Conservation (phyloP, 148 eudicot genomes). For the Chenopodium album region DNA sequence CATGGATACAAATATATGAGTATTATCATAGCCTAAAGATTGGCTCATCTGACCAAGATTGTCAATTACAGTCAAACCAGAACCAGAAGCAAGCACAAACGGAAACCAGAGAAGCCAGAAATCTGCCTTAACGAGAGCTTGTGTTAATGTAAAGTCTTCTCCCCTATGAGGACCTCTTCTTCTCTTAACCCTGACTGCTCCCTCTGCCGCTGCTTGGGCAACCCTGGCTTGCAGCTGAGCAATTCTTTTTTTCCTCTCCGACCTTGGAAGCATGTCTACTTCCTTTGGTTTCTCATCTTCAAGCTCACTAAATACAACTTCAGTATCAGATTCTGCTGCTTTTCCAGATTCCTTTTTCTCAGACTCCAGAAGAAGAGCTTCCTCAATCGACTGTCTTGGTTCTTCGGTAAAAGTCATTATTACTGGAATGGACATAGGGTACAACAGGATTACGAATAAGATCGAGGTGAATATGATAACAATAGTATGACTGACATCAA, state of each 20-base stretch:
- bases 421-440: slow-evolving; percentile 66
- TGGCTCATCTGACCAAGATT: slow-evolving; percentile 97
- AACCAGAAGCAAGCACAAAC: slow-evolving; percentile 83
- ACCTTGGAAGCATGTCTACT: slow-evolving; percentile 61
- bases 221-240: slow-evolving; percentile 66
- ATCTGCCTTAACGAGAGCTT: slow-evolving; percentile 89
- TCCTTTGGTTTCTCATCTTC: slow-evolving; percentile 82
- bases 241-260: slow-evolving; percentile 74
- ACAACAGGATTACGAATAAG: slow-evolving; percentile 52
- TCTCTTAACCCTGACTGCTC: slow-evolving; percentile 83
- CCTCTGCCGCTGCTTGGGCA: slow-evolving; percentile 92
- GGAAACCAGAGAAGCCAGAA: slow-evolving; percentile 91
- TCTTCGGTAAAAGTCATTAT: slow-evolving; percentile 45
- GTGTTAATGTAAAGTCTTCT: slow-evolving; percentile 79
- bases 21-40: slow-evolving; percentile 73
- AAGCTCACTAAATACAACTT: slow-evolving; percentile 74
- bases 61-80: slow-evolving; percentile 95
- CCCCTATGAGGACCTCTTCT: slow-evolving; percentile 87
- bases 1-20: slow-evolving; percentile 90
- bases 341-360: slow-evolving; percentile 38
- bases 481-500: slow-evolving; percentile 56
- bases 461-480: slow-evolving; percentile 56
- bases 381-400: slow-evolving; percentile 48
- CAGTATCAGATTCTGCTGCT: slow-evolving; percentile 45
- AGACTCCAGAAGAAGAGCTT: slow-evolving; percentile 48